Evolutionary conservation across 1,284 basidiomycete species (phyloP), one percentile per base, ranked within the genome.

Genomic region (Trametes pubescens): DNA sequence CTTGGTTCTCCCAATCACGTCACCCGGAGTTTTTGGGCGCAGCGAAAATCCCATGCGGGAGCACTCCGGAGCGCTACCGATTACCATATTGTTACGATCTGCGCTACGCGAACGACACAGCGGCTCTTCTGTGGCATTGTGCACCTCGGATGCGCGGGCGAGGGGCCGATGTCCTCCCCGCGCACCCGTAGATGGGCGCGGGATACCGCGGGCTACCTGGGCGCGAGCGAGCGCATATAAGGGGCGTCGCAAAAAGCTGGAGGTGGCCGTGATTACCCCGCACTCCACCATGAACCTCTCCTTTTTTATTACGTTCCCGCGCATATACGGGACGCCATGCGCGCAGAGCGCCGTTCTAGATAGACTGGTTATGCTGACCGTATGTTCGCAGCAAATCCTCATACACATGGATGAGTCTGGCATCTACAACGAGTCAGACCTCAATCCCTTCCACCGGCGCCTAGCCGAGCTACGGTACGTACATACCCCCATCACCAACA

Each of bases 321-420:
- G 67, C 40, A 37, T 66, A 2, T 54, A 55, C 46, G 55, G 59
- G 22, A 37, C 60, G 21, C 57, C 57, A 34, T 66, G 62, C 56
- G 26, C 22, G 38, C 61, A 43, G 58, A 64, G 52, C 55, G 54
- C 34, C 22, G 38, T 35, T 34, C 32, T 57, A 38, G 62, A 66
- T 47, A 61, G 67, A 53, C 57, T 66, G 10, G 62, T 53, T 14
- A 65, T 68, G 64, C 71, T 72, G 46, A 69, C 58, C 18, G 63
- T 65, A 51, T 69, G 52, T 32, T 51, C 65, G 55, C 80, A 96
- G 95, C 93, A 96, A 95, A 91, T 97, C 46, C 84, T 98, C 54
- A 89, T 89, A 73, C 93, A 96, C 75, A 93, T 96, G 91, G 92
- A 95, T 77, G 96, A 98, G 76, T 95, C 93, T 0, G 92, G 92